Base-by-base conservation (phyloP, 1,139 yeast genomes). In the Suhomyces anneliseae region DNA sequence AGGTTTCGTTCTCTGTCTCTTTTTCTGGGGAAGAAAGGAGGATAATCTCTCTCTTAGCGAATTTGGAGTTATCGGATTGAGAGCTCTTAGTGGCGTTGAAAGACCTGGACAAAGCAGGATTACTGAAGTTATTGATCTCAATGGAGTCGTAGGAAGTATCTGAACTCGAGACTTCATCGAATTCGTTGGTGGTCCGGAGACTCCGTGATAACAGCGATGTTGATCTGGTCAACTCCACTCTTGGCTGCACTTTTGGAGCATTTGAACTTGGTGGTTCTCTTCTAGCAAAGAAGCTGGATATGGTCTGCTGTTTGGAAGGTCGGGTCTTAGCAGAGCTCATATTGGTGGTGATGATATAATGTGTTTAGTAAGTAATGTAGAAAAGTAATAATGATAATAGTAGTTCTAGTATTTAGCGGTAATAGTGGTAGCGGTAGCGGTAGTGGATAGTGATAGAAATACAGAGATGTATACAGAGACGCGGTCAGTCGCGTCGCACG, bases 41-140 rank as follows among this genome's bases (percentile, higher is more conserved):
- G 10, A 44, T 36, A 3, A 44, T 19, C 2, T 36, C 45, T 29
- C 32, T 9, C 3, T 29, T 29, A 3, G 24, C 24, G 6, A 19
- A 11, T 27, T 32, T 12, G 37, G 24, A 31, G 34, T n/a, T 24
- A 27, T 24, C 9, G 10, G 40, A 26, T n/a, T 27, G 26, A 29
- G 42, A 45, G 27, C 7, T 33, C 9, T 15, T 42, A 29, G 43
- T 43, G 26, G 31, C 4, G 27, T 44, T 41, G 36, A 54, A 47
- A 8, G 56, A 44, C 6, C 47, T 43, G 27, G 47, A 38, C 26
- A 54, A 38, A 24, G 46, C 45, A 4, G 59, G 56, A 33, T 48
- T 56, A 29, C 54, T 42, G 45, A 57, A 55, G 50, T 57, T 57
- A 39, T 45, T 52, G 27, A 55, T 46, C 36, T 54, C 58, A 14